phyloP scores from a whole-genome alignment of 345 rosid species.

The Durio zibethinus region DNA sequence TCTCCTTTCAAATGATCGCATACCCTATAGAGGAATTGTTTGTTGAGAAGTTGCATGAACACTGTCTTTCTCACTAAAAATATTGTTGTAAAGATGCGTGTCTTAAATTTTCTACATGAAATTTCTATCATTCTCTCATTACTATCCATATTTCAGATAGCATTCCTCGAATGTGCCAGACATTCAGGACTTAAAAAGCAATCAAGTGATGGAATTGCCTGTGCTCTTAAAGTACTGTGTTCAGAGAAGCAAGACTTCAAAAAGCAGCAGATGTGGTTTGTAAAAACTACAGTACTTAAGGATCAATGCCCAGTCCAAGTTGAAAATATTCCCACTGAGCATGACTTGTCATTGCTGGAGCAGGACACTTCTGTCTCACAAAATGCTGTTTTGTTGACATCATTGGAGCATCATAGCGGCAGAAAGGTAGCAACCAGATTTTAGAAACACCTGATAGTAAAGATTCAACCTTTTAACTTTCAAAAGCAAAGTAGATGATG shows the following conservation, averaged over 20 bases:
- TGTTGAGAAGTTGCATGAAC: neutral
- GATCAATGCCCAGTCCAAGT: constrained; percentile 47
- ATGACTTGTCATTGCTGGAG: constrained; percentile 18
- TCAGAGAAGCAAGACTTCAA: constrained; percentile 33
- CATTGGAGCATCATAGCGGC: constrained; percentile 19
- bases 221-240: constrained; percentile 39
- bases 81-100: neutral
- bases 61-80: neutral
- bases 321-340: constrained; percentile 21
- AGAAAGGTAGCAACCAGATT: constrained; percentile 32
- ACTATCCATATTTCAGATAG: constrained; percentile 30
- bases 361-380: constrained; percentile 19
- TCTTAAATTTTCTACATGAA: neutral
- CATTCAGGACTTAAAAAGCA: constrained; percentile 29
- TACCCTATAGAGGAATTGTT: neutral
- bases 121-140: constrained; percentile 7
- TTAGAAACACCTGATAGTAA: neutral
- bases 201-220: constrained; percentile 28
- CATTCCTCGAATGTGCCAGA: constrained; percentile 38
- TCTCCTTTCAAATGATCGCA: neutral
- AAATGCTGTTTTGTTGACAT: constrained; percentile 25
- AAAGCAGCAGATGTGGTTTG: constrained; percentile 26
- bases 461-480: constrained; percentile 7
- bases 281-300: constrained; percentile 22
- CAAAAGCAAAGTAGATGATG: neutral